Conservation (phyloP, 2,329 filamentous ascomycete genomes). For the Ophiostoma sp. region DNA sequence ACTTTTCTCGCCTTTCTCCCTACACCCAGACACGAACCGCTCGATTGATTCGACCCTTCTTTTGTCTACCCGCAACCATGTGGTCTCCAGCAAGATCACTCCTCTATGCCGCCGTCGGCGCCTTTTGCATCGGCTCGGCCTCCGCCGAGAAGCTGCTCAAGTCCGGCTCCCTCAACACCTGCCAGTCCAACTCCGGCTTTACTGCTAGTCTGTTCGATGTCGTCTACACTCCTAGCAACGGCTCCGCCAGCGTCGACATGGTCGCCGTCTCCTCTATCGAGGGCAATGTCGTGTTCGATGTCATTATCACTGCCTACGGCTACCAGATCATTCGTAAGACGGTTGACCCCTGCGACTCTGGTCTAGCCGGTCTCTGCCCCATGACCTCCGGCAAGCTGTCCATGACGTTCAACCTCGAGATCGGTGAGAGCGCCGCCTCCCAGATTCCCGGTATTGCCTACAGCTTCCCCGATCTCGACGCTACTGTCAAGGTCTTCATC, state of each 20-base stretch:
- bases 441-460: constrained; percentile 73
- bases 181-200: constrained; percentile 70
- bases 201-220: constrained; percentile 76
- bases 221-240: constrained; percentile 60
- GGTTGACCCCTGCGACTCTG: constrained; percentile 62
- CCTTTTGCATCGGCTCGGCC: constrained; percentile 27
- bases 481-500: constrained; percentile 68
- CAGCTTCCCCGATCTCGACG: constrained; percentile 76
- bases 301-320: constrained; percentile 69
- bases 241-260: constrained; percentile 60
- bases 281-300: constrained; percentile 65
- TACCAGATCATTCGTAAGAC: constrained; percentile 56
- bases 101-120: constrained; percentile 40
- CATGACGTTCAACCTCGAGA: constrained; percentile 52
- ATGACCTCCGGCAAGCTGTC: constrained; percentile 64
- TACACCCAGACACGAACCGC: background rate
- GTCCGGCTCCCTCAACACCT: constrained; percentile 63
- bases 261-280: constrained; percentile 67
- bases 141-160: constrained; percentile 38
- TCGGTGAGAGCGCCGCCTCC: constrained; percentile 50
- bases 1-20: background rate
- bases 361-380: constrained; percentile 67
- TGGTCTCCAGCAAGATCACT: constrained; percentile 37
- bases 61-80: constrained; percentile 25
- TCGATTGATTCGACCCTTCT: constrained; percentile 11